Evolutionary conservation across 208 protist genomes (phyloP).

Genomic region (Leishmania lainsoni): DNA sequence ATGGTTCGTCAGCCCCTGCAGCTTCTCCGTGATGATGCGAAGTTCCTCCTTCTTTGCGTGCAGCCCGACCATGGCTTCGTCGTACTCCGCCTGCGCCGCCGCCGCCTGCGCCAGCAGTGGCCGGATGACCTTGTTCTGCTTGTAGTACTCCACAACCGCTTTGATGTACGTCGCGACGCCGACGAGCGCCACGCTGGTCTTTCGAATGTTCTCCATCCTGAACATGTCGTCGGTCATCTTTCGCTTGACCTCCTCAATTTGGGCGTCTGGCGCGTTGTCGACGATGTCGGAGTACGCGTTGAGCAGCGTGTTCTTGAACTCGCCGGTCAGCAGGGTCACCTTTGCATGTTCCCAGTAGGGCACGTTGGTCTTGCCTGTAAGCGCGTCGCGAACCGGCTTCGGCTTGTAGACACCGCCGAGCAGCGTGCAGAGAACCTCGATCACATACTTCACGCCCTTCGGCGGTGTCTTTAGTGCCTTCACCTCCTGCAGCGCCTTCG

Average conservation of each 20-base stretch:
- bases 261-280: conserved; percentile 81
- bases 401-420: conserved; percentile 88
- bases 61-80: conserved; percentile 84
- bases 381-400: conserved; percentile 80
- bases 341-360: conserved; percentile 96
- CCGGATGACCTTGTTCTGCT: conserved; percentile 96
- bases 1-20: conserved; percentile 77
- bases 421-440: conserved; percentile 91
- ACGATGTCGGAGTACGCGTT: conserved; percentile 88
- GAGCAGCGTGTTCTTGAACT: conserved; percentile 91
- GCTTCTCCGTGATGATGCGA: conserved; percentile 90
- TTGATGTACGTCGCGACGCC: conserved; percentile 97
- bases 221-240: conserved; percentile 94
- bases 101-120: conserved; percentile 91
- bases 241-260: conserved; percentile 95
- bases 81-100: conserved; percentile 85
- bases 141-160: conserved; percentile 98
- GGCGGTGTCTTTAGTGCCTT: conserved; percentile 96
- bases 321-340: conserved; percentile 76
- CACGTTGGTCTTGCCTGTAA: conserved; percentile 80
- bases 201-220: conserved; percentile 93
- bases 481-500: conserved; percentile 95
- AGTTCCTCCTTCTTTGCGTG: conserved; percentile 93
- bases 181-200: conserved; percentile 89
- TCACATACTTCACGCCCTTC: conserved; percentile 94